Evolutionary conservation across 1,139 yeast species (phyloP), one percentile per base, ranked within the genome.

Genomic region (Zygosaccharomyces pseudobailii): DNA sequence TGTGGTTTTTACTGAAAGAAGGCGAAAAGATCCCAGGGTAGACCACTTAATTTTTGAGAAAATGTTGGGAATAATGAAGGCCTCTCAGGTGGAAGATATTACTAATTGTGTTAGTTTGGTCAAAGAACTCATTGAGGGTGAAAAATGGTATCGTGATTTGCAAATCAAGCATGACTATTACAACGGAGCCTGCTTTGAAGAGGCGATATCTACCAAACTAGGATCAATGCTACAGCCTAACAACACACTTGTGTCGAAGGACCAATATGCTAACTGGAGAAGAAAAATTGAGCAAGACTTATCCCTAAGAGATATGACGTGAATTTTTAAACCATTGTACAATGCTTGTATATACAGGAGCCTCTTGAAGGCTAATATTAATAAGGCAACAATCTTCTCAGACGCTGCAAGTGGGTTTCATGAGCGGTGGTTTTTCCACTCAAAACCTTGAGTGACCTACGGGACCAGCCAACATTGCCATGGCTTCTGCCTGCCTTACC

Each of bases 401-500:
- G 65, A 64, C 81, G 84, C 42, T 63, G 65, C 5, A 64, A 54
- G 49, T 69, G 76, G 6, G 74, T 63, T 34, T 67, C 63, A 34
- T 75, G 75, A 3, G 89, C 87, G 40, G 72, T 66, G 3, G 79
- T 79, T 46, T 80, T 82, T 4, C 84, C 82, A 47, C 84, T 82
- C 61, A 86, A 74, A 50, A 76, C 82, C 36, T 78, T 74, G 56
- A 88, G 70, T 6, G 82, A 73, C 48, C 81, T 75, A 40, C 79
- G 70, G 42, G 90, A 78, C 83, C 94, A 89, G 23, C 95, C 92
- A 3, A 90, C 88, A 61, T 88, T 89, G 42, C 97, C 97, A 67
- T 89, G 97, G 59, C 87, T 86, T 70, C 96, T 79, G 8, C 96
- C 95, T 20, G 95, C 87, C 58, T 81, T 84, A 49, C 87, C 87